Evolutionary conservation across 768 basidiomycete species (phyloP).

Genomic region (Leccinum fibrillosum): DNA sequence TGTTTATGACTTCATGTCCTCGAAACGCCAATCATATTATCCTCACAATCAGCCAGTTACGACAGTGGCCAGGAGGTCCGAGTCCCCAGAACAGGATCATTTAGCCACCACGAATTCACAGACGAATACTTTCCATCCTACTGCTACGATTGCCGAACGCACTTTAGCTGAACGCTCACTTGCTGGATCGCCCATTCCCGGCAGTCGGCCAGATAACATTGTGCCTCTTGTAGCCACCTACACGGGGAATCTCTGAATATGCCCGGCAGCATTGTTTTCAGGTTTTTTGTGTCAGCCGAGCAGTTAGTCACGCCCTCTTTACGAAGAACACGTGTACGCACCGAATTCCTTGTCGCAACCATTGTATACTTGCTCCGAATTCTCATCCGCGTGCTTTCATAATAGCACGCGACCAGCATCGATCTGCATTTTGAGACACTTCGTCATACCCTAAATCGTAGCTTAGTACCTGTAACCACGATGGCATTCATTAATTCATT

Average conservation of each 20-base stretch:
- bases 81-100: conserved; percentile 28
- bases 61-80: conserved; percentile 28
- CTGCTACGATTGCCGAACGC: conserved; percentile 39
- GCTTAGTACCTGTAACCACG: conserved; percentile 1
- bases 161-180: conserved; percentile 41
- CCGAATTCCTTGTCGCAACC: not conserved
- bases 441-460: conserved; percentile 15
- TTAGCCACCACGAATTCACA: conserved; percentile 31
- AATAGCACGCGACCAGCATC: not conserved
- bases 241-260: conserved; percentile 14
- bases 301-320: not conserved
- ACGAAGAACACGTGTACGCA: not conserved
- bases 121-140: conserved; percentile 41
- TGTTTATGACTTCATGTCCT: conserved; percentile 77
- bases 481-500: not conserved
- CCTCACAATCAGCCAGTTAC: conserved; percentile 71
- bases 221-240: conserved; percentile 30
- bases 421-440: not conserved
- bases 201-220: conserved; percentile 40
- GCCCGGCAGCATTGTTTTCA: not conserved
- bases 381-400: not conserved
- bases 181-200: conserved; percentile 38
- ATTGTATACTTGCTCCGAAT: conserved; percentile 7
- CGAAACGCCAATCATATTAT: conserved; percentile 80
- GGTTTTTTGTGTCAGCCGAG: not conserved